These are phyloP conservation scores for Talaromyces adpressus DNA, from an alignment of 495 filamentous ascomycete species.

Conservation along the genomic window DNA sequence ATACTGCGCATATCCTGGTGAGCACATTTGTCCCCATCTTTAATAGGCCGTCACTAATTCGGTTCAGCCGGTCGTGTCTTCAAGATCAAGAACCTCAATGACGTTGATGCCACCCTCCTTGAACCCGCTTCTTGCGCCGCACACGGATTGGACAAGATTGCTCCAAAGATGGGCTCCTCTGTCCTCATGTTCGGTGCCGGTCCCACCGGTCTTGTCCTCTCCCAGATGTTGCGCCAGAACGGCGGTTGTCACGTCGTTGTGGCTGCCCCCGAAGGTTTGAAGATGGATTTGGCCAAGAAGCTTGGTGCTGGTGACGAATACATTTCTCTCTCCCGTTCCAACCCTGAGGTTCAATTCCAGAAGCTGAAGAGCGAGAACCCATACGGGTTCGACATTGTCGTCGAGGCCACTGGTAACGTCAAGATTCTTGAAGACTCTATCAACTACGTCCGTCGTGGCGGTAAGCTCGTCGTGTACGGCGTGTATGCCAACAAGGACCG, in stretches of 20 bases:
- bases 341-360: conserved; percentile 49
- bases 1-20: conserved; percentile 47
- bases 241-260: conserved; percentile 61
- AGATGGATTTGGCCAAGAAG: conserved; percentile 62
- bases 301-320: conserved; percentile 62
- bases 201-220: conserved; percentile 55
- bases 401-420: conserved; percentile 55
- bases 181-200: conserved; percentile 63
- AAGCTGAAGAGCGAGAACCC: conserved; percentile 59
- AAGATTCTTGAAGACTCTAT: conserved; percentile 65
- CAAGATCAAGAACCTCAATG: conserved; percentile 61
- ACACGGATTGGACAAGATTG: conserved; percentile 67
- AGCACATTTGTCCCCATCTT: background rate
- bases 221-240: conserved; percentile 56
- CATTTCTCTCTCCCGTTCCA: conserved; percentile 50
- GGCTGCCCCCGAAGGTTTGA: conserved; percentile 57
- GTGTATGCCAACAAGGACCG: conserved; percentile 55
- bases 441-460: conserved; percentile 60
- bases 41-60: conserved; percentile 13
- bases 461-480: conserved; percentile 62
- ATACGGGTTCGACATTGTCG: conserved; percentile 66
- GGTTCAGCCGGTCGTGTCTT: conserved; percentile 56
- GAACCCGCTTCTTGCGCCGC: conserved; percentile 67
- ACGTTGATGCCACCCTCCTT: conserved; percentile 65
- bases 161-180: conserved; percentile 58